Evolutionary conservation across 306 rosid species (phyloP).

Genomic region (Prinsepia uniflora): DNA sequence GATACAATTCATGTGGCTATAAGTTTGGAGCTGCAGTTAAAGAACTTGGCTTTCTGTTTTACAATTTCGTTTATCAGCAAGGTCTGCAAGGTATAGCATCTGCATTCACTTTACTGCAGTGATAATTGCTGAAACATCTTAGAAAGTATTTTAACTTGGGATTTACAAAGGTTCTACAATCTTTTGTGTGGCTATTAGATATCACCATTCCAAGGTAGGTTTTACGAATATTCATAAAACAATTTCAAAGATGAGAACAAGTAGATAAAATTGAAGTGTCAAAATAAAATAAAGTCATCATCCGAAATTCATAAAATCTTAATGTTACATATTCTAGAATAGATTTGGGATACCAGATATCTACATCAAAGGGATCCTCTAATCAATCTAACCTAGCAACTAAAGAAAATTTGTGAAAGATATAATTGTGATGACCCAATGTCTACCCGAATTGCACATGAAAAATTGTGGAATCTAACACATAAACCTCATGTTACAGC

Average conservation of each 20-base stretch:
- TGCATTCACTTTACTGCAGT: no score
- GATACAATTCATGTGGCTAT: neutral
- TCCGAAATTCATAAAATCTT: slow-evolving; percentile 14
- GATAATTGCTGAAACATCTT: no score
- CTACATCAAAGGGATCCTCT: slow-evolving; percentile 14
- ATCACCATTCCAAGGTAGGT: no score
- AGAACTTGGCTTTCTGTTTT: neutral
- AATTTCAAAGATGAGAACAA: neutral
- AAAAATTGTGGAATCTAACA: slow-evolving; percentile 10
- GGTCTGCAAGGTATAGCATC: no score
- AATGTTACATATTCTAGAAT: slow-evolving; percentile 9
- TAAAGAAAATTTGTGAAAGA: slow-evolving; percentile 23
- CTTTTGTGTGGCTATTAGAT: no score
- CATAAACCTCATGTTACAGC: slow-evolving; percentile 5
- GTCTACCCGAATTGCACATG: slow-evolving; percentile 22
- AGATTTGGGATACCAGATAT: neutral
- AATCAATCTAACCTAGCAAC: slow-evolving; percentile 24
- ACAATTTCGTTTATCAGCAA: no score
- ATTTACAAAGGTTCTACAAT: no score
- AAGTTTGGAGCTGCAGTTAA: neutral
- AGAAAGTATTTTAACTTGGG: no score
- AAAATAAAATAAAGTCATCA: slow-evolving; percentile 3
- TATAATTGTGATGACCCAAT: slow-evolving; percentile 11
- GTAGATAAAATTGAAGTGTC: neutral
- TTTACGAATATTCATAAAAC: no score